Conservation (phyloP, 768 basidiomycete species). For the Gautieria morchelliformis region DNA sequence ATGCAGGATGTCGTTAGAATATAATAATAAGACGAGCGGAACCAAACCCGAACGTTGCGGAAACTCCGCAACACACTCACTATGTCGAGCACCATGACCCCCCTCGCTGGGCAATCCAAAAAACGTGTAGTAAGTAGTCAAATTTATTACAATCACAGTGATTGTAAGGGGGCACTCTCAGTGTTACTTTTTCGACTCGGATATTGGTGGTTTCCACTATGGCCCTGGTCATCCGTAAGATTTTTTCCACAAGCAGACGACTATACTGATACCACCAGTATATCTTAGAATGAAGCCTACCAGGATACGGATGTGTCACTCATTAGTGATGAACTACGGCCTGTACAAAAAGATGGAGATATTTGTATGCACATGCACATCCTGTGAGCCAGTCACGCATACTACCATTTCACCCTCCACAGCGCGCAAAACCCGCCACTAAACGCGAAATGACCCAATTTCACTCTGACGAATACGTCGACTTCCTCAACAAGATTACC, state of each 20-base stretch:
- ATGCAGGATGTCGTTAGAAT: no score
- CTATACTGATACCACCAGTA: conserved; percentile 11
- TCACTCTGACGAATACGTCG: conserved; percentile 98
- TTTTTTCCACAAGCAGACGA: not conserved
- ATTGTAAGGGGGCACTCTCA: conserved; percentile 18
- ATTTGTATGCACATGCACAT: conserved; percentile 52
- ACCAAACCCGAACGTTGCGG: not conserved
- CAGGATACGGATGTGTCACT: conserved; percentile 98
- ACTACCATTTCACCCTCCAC: not conserved
- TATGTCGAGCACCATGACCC: conserved; percentile 1
- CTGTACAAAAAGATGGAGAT: conserved; percentile 99
- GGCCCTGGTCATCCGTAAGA: conserved; percentile 91
- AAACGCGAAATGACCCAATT: conserved; percentile 99
- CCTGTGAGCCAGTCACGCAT: not conserved
- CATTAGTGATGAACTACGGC: conserved; percentile 98
- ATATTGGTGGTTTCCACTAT: conserved; percentile 99
- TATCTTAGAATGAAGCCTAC: conserved; percentile 85
- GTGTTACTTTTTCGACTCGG: conserved; percentile 99
- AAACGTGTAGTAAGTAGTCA: conserved; percentile 1
- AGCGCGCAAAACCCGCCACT: conserved; percentile 99
- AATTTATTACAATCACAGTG: not conserved
- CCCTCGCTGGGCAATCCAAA: not conserved
- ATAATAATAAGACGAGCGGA: not conserved
- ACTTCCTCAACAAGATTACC: conserved; percentile 88
- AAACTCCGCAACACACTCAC: not conserved